Evolutionary conservation across 148 eudicot species (phyloP).

Genomic region (Camellia japonica): DNA sequence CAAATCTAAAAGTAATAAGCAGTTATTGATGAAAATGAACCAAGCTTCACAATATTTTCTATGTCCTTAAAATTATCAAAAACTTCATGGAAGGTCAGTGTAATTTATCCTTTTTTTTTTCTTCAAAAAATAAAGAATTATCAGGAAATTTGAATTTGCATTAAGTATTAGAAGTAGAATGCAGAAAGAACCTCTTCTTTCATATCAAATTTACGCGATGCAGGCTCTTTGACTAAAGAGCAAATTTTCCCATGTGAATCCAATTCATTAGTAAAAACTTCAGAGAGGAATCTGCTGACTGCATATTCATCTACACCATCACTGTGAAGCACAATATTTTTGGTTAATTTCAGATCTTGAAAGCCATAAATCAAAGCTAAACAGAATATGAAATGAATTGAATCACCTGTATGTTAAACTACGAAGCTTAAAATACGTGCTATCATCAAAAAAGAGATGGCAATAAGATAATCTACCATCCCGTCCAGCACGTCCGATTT

Average conservation of each 20-base stretch:
- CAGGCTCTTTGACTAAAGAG: slow-evolving; percentile 70
- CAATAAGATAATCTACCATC: slow-evolving; percentile 90
- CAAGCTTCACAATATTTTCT: not conserved
- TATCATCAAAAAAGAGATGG: slow-evolving; percentile 81
- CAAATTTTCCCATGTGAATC: slow-evolving; percentile 41
- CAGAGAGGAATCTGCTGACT: slow-evolving; percentile 70
- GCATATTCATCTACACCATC: slow-evolving; percentile 93
- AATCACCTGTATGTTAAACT: slow-evolving; percentile 84
- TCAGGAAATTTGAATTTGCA: slow-evolving; percentile 1
- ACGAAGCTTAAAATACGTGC: slow-evolving; percentile 67
- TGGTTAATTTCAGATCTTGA: slow-evolving; percentile 19
- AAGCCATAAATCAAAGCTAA: not conserved
- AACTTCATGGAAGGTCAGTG: too few species aligned
- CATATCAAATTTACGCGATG: slow-evolving; percentile 87
- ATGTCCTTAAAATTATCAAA: too few species aligned
- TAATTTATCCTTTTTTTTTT: too few species aligned
- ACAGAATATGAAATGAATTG: not conserved
- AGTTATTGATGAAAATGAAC: not conserved
- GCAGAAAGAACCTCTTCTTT: slow-evolving; percentile 78
- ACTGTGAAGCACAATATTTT: slow-evolving; percentile 41
- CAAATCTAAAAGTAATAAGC: not conserved
- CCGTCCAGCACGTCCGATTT: slow-evolving; percentile 97
- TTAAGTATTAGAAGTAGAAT: slow-evolving; percentile 11
- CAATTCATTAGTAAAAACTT: slow-evolving; percentile 49
- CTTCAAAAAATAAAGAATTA: not conserved